phyloP scores from a whole-genome alignment of 257 asterid genomes.

The Lantana camara region DNA sequence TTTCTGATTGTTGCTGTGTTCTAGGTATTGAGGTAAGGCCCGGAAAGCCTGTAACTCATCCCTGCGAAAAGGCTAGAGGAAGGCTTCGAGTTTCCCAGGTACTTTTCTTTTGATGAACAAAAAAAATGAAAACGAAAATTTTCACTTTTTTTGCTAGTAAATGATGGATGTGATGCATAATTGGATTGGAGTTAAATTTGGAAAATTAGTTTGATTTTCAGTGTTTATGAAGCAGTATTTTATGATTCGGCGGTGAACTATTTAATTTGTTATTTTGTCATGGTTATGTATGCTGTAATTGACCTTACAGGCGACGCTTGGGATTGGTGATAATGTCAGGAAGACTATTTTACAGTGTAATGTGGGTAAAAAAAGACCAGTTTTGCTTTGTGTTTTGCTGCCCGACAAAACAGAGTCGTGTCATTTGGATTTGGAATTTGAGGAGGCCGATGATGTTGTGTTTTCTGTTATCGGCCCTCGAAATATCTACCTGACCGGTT shows the following conservation, averaged over 20 bases:
- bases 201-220: background rate
- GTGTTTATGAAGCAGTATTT: background rate
- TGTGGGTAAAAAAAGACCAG: slow-evolving; percentile 68
- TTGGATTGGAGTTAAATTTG: background rate
- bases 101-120: background rate
- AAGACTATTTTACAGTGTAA: slow-evolving; percentile 71
- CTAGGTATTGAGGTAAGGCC: slow-evolving; percentile 76
- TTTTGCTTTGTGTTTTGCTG: slow-evolving; percentile 63
- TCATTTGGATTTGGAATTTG: slow-evolving; percentile 78
- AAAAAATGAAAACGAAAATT: no score
- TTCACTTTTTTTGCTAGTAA: background rate
- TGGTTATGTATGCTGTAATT: slow-evolving; percentile 9
- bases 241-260: no score
- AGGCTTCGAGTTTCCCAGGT: slow-evolving; percentile 92
- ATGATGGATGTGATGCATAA: background rate
- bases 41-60: slow-evolving; percentile 66
- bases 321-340: slow-evolving; percentile 49
- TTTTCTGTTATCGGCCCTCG: slow-evolving; percentile 80
- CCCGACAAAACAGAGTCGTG: slow-evolving; percentile 68
- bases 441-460: slow-evolving; percentile 69
- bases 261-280: no score
- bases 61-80: slow-evolving; percentile 49
- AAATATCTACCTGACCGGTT: slow-evolving; percentile 73
- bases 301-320: slow-evolving; percentile 64
- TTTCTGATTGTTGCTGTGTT: slow-evolving; percentile 8